Evolutionary conservation across 352 stramenopile species (phyloP).

Genomic region (Globisporangium mamillatum): DNA sequence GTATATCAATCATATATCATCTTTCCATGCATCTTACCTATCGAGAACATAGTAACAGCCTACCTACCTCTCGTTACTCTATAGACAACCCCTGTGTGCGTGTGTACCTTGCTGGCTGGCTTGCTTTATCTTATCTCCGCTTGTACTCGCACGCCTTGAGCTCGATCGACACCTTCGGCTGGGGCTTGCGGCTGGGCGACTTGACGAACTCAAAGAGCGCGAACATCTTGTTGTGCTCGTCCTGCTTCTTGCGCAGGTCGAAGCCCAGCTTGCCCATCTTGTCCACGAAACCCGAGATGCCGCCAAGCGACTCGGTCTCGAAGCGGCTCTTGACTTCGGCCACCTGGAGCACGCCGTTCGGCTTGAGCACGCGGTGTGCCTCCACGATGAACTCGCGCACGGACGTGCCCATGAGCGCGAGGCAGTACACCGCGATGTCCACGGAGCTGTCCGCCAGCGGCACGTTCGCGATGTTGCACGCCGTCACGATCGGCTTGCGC

Average conservation of each 20-base stretch:
- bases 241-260: conserved; percentile 57
- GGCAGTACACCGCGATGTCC: conserved; percentile 96
- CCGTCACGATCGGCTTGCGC: conserved; percentile 86
- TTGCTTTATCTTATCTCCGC: conserved; percentile 39
- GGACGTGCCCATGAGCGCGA: conserved; percentile 98
- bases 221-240: conserved; percentile 87
- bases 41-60: background rate
- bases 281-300: conserved; percentile 62
- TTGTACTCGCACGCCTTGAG: conserved; percentile 88
- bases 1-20: background rate
- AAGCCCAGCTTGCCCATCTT: conserved; percentile 64
- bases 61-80: background rate
- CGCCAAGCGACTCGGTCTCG: conserved; percentile 64
- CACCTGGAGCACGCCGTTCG: conserved; percentile 89
- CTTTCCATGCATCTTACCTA: background rate
- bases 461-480: conserved; percentile 96
- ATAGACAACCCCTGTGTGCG: background rate
- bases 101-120: background rate
- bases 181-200: conserved; percentile 37
- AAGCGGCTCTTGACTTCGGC: conserved; percentile 85
- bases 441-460: conserved; percentile 88
- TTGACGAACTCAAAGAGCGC: conserved; percentile 84
- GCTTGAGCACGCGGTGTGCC: conserved; percentile 92
- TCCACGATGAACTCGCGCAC: conserved; percentile 96
- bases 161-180: conserved; percentile 52